These are phyloP conservation scores for Cryomyces minteri DNA, from an alignment of 495 filamentous ascomycete genomes.

Conservation along the genomic window DNA sequence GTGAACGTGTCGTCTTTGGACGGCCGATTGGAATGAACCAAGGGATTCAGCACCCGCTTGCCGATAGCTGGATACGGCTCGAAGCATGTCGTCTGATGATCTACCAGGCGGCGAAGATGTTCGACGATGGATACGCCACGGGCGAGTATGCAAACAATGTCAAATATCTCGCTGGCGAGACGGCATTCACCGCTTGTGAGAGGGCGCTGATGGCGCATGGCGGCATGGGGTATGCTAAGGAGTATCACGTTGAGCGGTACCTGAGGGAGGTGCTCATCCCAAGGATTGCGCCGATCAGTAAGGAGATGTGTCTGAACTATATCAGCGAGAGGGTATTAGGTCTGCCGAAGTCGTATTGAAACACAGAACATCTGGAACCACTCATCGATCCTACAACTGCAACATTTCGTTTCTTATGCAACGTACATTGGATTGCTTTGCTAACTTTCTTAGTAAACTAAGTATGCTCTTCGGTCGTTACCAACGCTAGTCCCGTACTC, in stretches of 20 bases:
- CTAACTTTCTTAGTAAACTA: too few relatives aligned
- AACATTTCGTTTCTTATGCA: background rate
- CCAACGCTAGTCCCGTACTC: too few relatives aligned
- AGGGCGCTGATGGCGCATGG: conserved; percentile 13
- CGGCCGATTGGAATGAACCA: conserved; percentile 15
- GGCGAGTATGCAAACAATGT: conserved; percentile 15
- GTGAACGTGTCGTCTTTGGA: conserved; percentile 14
- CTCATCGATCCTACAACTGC: too few relatives aligned
- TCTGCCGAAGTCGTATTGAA: conserved; percentile 11
- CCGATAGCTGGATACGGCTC: conserved; percentile 12
- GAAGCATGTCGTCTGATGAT: conserved; percentile 12
- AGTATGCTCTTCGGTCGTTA: too few relatives aligned
- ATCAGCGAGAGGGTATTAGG: conserved; percentile 12
- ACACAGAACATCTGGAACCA: too few relatives aligned
- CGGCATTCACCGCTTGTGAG: conserved; percentile 13
- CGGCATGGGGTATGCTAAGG: conserved; percentile 16
- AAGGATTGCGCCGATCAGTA: conserved; percentile 13
- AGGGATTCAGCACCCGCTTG: conserved; percentile 13
- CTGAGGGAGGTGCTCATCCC: conserved; percentile 15
- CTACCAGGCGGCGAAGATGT: conserved; percentile 16
- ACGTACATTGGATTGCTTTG: too few relatives aligned
- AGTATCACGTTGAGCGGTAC: conserved; percentile 17
- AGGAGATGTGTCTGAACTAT: conserved; percentile 16
- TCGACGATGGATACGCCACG: conserved; percentile 12
- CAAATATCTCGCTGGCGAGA: conserved; percentile 14